Evolutionary conservation across 352 stramenopile species (phyloP).

Genomic region (Phytophthora pinifolia): DNA sequence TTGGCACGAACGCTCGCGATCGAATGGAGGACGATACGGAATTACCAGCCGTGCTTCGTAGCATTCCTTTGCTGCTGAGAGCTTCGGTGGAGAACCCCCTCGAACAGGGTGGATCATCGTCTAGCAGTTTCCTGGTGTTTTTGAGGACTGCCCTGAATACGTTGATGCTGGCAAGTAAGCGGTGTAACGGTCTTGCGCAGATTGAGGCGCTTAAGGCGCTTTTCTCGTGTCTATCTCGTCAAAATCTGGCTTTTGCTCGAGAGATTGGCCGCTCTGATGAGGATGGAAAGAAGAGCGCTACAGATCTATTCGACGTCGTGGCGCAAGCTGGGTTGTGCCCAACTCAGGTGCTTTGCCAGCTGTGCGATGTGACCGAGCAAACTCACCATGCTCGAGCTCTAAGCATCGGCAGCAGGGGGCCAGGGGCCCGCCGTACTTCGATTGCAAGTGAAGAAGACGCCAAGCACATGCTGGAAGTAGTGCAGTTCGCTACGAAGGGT

Average conservation of each 20-base stretch:
- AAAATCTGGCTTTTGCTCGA: slow-evolving; percentile 34
- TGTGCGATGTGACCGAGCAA: slow-evolving; percentile 42
- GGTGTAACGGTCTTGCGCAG: slow-evolving; percentile 32
- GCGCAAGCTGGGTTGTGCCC: slow-evolving; percentile 44
- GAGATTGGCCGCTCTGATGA: slow-evolving; percentile 16
- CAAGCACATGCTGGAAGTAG: slow-evolving; percentile 38
- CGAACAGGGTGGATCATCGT: slow-evolving; percentile 12
- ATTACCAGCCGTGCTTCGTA: slow-evolving; percentile 37
- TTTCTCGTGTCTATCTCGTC: slow-evolving; percentile 40
- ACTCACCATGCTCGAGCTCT: slow-evolving; percentile 28
- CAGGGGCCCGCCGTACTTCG: slow-evolving; percentile 11
- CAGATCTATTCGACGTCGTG: slow-evolving; percentile 29
- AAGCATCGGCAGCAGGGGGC: slow-evolving; percentile 20
- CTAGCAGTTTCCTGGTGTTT: slow-evolving; percentile 25
- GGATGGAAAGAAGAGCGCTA: slow-evolving; percentile 9
- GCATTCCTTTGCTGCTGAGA: slow-evolving; percentile 39
- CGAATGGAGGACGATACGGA: slow-evolving; percentile 40
- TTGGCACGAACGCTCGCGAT: slow-evolving; percentile 44
- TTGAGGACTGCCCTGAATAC: slow-evolving; percentile 33
- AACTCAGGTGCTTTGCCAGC: slow-evolving; percentile 38
- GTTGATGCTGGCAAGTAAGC: slow-evolving; percentile 42
- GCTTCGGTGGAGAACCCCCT: slow-evolving; percentile 11
- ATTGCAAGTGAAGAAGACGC: slow-evolving; percentile 23
- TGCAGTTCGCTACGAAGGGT: slow-evolving; percentile 43
- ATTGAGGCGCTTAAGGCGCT: slow-evolving; percentile 44